A percentile compares a stretch with the other conserved stretches of the same genome.
Conservation (phyloP, 2,329 filamentous ascomycete species). For the Fusarium sp. region DNA sequence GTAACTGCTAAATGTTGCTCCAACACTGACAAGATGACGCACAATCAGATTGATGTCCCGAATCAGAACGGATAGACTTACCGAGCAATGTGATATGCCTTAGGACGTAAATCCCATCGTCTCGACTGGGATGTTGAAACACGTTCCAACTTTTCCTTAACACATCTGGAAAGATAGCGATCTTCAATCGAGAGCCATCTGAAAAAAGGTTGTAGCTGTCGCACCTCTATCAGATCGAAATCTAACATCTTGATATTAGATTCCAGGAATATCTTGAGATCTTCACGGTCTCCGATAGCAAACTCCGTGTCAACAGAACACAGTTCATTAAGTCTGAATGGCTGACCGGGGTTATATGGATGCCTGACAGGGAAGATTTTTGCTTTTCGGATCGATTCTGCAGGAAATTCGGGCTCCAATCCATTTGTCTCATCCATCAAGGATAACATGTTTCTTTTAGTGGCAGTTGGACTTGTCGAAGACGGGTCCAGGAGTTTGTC, state of each 20-base stretch:
- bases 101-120: conserved; percentile 2
- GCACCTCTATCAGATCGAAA: conserved; percentile 5
- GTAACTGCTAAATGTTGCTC: conserved; percentile 7
- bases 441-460: not conserved
- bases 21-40: not conserved
- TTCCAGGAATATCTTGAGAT: not conserved
- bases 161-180: conserved; percentile 11
- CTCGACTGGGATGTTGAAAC: not conserved
- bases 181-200: conserved; percentile 12
- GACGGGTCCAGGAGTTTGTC: conserved; percentile 15
- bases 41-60: not conserved
- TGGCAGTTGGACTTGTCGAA: not conserved
- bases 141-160: not conserved
- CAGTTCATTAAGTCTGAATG: not conserved
- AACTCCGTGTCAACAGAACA: conserved; percentile 1
- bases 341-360: not conserved
- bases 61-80: not conserved
- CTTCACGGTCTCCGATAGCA: conserved; percentile 18
- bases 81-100: conserved; percentile 24
- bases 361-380: conserved; percentile 13
- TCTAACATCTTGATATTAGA: not conserved
- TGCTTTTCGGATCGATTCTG: conserved; percentile 5
- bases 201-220: conserved; percentile 5
- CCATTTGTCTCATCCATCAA: not conserved
- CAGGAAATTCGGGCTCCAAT: not conserved